phyloP scores from a whole-genome alignment of 169 alveolate genomes.

The Cryptosporidium meleagridis region DNA sequence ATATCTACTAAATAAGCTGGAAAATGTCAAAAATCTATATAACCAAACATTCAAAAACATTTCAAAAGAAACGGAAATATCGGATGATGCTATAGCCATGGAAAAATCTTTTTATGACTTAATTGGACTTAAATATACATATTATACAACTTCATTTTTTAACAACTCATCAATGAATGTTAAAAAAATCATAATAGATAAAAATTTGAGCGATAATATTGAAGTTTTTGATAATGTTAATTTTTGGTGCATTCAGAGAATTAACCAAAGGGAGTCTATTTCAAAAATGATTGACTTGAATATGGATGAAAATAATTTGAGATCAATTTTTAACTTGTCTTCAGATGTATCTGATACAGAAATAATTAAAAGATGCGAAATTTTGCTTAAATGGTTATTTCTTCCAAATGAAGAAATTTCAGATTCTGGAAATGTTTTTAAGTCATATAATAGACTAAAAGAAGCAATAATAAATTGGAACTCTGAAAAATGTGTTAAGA shows the following conservation, averaged over 20 bases:
- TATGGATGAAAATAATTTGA: neutral
- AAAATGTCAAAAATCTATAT: neutral
- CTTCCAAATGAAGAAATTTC: constrained; percentile 4
- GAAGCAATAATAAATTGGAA: constrained; percentile 13
- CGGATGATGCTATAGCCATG: neutral
- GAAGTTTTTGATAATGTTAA: neutral
- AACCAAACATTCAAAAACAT: neutral
- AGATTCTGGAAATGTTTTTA: neutral
- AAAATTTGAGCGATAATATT: neutral
- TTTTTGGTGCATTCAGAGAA: constrained; percentile 4
- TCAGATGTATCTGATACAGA: neutral
- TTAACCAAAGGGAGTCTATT: neutral
- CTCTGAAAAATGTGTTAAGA: too few relatives aligned
- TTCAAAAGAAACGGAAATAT: neutral
- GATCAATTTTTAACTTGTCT: neutral
- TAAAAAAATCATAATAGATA: neutral
- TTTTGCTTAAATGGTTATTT: constrained; percentile 21
- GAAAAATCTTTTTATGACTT: constrained; percentile 20
- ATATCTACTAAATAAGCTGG: neutral
- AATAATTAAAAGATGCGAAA: neutral
- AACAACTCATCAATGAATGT: neutral
- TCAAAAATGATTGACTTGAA: neutral
- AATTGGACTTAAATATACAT: constrained; percentile 43
- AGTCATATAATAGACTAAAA: constrained; percentile 13
- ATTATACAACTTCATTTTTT: constrained; percentile 3